Conservation (phyloP, 345 rosid genomes). For the Murraya paniculata region DNA sequence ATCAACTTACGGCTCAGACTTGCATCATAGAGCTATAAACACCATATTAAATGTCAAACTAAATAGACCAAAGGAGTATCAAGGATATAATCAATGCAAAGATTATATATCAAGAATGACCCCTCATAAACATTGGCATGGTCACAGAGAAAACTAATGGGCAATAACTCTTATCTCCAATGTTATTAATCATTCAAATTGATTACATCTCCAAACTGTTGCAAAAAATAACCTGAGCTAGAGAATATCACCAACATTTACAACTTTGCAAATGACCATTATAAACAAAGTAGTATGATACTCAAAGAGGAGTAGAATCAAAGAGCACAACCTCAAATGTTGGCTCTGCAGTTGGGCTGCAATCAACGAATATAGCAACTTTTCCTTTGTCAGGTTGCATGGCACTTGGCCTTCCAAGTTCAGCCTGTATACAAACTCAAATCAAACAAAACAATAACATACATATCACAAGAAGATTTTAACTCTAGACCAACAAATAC, state of each 20-base stretch:
- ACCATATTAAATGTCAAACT: neutral
- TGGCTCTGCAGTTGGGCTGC: conserved; percentile 88
- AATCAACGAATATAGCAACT: conserved; percentile 69
- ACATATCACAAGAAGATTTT: too few relatives aligned
- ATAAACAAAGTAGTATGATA: neutral
- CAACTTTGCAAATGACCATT: neutral
- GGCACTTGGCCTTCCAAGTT: conserved; percentile 80
- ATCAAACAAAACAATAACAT: neutral
- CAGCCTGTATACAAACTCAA: conserved; percentile 51
- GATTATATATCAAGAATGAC: neutral
- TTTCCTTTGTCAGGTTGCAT: conserved; percentile 82
- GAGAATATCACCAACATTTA: neutral
- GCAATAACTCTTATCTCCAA: neutral
- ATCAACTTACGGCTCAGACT: neutral
- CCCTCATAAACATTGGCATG: neutral
- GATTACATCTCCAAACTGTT: neutral
- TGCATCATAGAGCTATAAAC: neutral
- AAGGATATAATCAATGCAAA: neutral
- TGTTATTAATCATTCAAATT: neutral
- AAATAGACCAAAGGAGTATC: neutral
- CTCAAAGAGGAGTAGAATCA: conserved; percentile 2
- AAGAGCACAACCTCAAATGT: conserved; percentile 58
- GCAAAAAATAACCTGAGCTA: neutral
- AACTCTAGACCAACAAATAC: conserved; percentile 30
- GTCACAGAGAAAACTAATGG: neutral